Evolutionary conservation across 2,329 filamentous ascomycete genomes (phyloP).

Genomic region (Fusarium torulosum): DNA sequence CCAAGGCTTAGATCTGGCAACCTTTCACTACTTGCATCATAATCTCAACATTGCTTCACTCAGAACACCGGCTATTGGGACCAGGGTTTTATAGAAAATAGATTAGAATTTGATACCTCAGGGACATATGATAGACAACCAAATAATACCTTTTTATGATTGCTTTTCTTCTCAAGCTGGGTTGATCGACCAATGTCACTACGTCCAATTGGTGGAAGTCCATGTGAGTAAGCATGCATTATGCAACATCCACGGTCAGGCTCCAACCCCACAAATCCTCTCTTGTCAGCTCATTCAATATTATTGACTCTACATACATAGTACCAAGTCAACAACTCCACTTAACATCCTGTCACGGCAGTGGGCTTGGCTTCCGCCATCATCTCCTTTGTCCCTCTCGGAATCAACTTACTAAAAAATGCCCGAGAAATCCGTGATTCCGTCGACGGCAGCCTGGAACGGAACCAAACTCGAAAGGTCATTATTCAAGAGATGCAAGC

Average conservation of each 20-base stretch:
- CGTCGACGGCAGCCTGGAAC: neutral
- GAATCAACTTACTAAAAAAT: neutral
- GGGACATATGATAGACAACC: neutral
- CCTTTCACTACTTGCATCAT: rapidly evolving
- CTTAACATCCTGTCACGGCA: neutral
- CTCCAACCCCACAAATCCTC: neutral
- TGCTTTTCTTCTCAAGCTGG: neutral
- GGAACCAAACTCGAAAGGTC: neutral
- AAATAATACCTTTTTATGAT: neutral
- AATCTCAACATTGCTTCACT: neutral
- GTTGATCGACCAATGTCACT: neutral
- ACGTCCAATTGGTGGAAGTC: neutral
- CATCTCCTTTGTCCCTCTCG: neutral
- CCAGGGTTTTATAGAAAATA: too few relatives aligned
- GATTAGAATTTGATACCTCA: neutral
- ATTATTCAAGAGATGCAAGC: neutral
- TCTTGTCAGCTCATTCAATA: neutral
- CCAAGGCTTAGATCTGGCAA: constrained; percentile 2
- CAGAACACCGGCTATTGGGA: too few relatives aligned
- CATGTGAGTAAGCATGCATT: neutral
- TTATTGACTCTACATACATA: too few relatives aligned
- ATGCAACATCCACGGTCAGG: neutral
- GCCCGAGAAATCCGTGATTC: neutral
- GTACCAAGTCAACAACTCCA: neutral
- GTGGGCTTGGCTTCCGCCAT: neutral